Evolutionary conservation across 164 flowering plant species (phyloP), one percentile per base, ranked within the genome.

Genomic region (Vitis labrusca): DNA sequence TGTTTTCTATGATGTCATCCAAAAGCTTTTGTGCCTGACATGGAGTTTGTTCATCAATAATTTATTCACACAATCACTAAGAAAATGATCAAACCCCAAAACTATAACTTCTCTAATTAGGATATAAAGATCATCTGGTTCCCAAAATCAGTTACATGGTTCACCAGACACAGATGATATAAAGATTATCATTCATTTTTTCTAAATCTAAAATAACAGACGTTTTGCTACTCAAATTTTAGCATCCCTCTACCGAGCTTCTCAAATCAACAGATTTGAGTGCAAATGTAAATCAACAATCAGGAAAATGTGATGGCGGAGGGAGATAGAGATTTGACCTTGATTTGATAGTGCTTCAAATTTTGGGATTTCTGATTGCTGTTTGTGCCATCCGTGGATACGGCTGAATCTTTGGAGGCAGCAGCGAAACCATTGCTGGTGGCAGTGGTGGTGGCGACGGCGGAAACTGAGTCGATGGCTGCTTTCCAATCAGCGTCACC

Each of bases 401-500:
- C 30, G 11, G 68, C 3, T 2, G 68, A 47, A 54, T 44, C 67
- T 14, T 51, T 65, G 65, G 74, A 52, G 12, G 54, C 13, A 14
- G 71, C 4, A 17, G 64, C 5, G 14, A 54, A 57, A 16, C 19
- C 71, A 51, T 71, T 71, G 11, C 16, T 61, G 52, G 30, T n/a
- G 32, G 30, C 60, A 44, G 74, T 12, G 17, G 32, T 47, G 27
- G 75, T 61, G 63, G 88, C 50, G 72, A 82, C 49, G 67, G 80
- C 17, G 37, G 84, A 78, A 8, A 89, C 77, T 19, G 99, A 91
- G 59, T 82, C 70, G 56, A 95, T 91, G 68, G 94, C 98, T 5
- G 89, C 89, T 80, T 73, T 84, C 98, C 97, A 89, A 6, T 81
- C 79, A 14, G 88, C 88, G 37, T 91, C 90, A 55, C 94, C 98